phyloP scores from a whole-genome alignment of 2,329 filamentous ascomycete genomes.

The Calonectria multiphialidica region DNA sequence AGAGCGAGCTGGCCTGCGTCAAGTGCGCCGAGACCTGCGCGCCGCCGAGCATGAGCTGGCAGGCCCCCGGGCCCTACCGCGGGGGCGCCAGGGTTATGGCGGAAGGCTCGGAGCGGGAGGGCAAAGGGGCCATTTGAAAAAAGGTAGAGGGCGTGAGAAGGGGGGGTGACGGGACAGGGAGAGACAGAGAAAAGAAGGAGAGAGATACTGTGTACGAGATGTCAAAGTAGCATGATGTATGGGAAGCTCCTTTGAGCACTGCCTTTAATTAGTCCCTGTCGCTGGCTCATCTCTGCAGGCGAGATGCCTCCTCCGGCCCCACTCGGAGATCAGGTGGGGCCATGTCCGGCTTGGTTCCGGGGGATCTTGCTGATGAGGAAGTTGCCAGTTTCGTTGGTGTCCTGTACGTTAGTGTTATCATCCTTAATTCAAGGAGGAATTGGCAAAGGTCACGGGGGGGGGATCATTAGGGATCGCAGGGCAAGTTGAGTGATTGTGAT shows the following conservation, averaged over 20 bases:
- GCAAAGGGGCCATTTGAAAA: neutral
- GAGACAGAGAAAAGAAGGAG: too few species aligned
- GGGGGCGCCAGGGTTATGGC: conserved; percentile 3
- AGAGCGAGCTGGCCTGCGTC: conserved; percentile 42
- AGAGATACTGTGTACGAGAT: conserved; percentile 1
- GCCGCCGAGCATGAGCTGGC: conserved; percentile 42
- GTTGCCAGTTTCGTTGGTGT: neutral
- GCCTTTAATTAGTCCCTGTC: neutral
- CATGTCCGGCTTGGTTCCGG: neutral
- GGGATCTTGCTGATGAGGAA: neutral
- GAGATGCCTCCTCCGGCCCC: conserved; percentile 13
- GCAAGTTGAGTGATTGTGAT: too few species aligned
- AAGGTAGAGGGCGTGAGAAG: neutral
- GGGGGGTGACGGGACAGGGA: too few species aligned
- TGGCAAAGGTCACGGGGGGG: too few species aligned
- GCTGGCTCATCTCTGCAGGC: neutral
- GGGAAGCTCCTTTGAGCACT: neutral
- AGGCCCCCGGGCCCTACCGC: conserved; percentile 35
- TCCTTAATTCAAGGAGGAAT: neutral
- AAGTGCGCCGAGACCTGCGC: conserved; percentile 44
- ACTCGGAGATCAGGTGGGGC: conserved; percentile 18
- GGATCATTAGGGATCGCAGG: neutral
- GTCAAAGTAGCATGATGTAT: neutral
- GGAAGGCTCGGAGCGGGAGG: neutral
- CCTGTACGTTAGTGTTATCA: neutral